phyloP scores from a whole-genome alignment of 331 rosid genomes.

The Stylosanthes scabra region DNA sequence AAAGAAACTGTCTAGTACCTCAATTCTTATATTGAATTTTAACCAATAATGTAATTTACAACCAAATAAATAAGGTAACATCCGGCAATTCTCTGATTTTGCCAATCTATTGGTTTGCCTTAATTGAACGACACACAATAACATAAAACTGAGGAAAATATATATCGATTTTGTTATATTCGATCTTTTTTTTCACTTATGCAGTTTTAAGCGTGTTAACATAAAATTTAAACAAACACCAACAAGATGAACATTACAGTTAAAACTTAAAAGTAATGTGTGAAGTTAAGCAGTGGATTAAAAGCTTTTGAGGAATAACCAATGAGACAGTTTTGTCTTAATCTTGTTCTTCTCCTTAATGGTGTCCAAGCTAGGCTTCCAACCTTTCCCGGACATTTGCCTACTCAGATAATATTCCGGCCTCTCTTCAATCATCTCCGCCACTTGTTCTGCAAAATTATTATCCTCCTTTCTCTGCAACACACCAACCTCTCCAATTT shows the following conservation, averaged over 20 bases:
- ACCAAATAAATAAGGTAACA: no score
- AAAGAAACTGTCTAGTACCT: no score
- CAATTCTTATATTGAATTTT: no score
- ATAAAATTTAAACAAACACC: neutral
- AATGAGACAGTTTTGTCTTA: constrained; percentile 50
- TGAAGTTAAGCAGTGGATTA: neutral
- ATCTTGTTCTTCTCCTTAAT: constrained; percentile 67
- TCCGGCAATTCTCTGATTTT: neutral
- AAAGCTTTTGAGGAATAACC: constrained; percentile 49
- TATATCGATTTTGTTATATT: no score
- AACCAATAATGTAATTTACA: no score
- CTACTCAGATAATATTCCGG: constrained; percentile 73
- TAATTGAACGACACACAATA: neutral
- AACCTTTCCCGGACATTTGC: constrained; percentile 80
- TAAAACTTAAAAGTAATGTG: neutral
- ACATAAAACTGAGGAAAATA: no score
- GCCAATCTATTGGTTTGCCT: neutral
- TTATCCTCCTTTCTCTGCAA: constrained; percentile 31
- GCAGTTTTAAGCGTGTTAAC: no score
- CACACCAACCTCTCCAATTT: constrained; percentile 16
- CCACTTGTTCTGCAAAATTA: constrained; percentile 28
- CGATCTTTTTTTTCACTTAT: no score
- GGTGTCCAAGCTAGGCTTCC: constrained; percentile 92
- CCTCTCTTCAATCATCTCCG: constrained; percentile 51
- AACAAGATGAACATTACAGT: neutral